Conservation (phyloP, 345 rosid species). For the Citrus hindsii region DNA sequence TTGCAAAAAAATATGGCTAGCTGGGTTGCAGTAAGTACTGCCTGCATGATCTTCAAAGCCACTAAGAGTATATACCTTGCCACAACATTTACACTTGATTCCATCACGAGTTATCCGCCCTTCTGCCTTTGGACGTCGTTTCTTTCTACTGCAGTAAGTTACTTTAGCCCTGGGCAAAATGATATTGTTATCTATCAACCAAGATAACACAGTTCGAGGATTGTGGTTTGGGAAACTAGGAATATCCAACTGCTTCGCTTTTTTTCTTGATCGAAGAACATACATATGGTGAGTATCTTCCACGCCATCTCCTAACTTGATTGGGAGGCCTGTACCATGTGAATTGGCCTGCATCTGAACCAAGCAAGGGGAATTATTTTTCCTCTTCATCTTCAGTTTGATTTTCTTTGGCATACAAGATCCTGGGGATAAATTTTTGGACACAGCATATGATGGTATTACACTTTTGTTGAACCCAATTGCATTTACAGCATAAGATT, state of each 20-base stretch:
- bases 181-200: conserved; percentile 67
- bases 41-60: conserved; percentile 58
- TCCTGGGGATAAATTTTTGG: neutral
- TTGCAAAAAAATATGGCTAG: conserved; percentile 54
- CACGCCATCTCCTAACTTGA: conserved; percentile 4
- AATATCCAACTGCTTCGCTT: conserved; percentile 36
- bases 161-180: conserved; percentile 62
- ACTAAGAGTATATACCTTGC: conserved; percentile 37
- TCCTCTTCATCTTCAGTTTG: conserved; percentile 25
- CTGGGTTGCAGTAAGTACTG: conserved; percentile 36
- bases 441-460: conserved; percentile 5
- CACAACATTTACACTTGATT: conserved; percentile 70
- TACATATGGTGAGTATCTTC: conserved; percentile 3
- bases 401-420: neutral
- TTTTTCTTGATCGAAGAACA: conserved; percentile 48
- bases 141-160: conserved; percentile 29
- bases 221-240: conserved; percentile 33
- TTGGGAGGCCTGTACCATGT: conserved; percentile 6
- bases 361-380: conserved; percentile 12
- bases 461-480: conserved; percentile 5
- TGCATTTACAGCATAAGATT: neutral
- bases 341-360: conserved; percentile 12
- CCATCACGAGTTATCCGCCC: conserved; percentile 68
- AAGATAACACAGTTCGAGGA: conserved; percentile 58
- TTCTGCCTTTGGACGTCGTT: conserved; percentile 24